Evolutionary conservation across 768 basidiomycete genomes (phyloP), one percentile per base, ranked within the genome.

Genomic region (Hygrocybe coccinea): DNA sequence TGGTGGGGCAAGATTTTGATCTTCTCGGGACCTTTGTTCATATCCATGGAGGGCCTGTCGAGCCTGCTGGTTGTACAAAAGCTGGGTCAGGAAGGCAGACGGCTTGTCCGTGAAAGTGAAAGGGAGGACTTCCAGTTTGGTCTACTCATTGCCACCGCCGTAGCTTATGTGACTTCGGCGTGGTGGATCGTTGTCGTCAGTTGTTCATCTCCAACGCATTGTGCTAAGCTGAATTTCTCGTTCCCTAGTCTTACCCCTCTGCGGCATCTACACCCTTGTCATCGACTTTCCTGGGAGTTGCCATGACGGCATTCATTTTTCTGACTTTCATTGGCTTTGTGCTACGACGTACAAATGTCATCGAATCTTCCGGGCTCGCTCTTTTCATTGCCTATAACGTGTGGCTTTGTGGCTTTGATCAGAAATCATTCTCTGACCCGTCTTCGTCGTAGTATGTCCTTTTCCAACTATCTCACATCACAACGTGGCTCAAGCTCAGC

Each of bases 271-370:
- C 91, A 1, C 89, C 94, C 8, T 76, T 95, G 33, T 89, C 92
- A 9, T 90, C 94, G 1, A 95, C 94, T 2, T 75, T 97, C 9
- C 76, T 97, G 15, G 95, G 95, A 2, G 87, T 86, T 2, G 90
- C 91, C 2, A 73, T 95, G 56, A 92, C 94, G 1, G 84, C 91
- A 9, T 87, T 95, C 65, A 69, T 95, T 29, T 97, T 97, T 72
- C 77, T 97, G 39, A 93, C 93, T 1, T 77, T 89, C 61, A 95
- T 97, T 59, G 95, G 95, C 5, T 95, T 97, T 69, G 84, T 83
- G 7, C 69, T 94, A 59, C 83, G 91, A 53, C 80, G 91, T 50
- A 95, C 94, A 39, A 95, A 95, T 64, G 88, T 95, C 48, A 87
- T 97, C 54, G 95, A 97, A 69, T 92, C 92, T 2, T 86, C 89